Conservation (phyloP, 1,139 yeast genomes). For the Debaryomyces singareniensis region DNA sequence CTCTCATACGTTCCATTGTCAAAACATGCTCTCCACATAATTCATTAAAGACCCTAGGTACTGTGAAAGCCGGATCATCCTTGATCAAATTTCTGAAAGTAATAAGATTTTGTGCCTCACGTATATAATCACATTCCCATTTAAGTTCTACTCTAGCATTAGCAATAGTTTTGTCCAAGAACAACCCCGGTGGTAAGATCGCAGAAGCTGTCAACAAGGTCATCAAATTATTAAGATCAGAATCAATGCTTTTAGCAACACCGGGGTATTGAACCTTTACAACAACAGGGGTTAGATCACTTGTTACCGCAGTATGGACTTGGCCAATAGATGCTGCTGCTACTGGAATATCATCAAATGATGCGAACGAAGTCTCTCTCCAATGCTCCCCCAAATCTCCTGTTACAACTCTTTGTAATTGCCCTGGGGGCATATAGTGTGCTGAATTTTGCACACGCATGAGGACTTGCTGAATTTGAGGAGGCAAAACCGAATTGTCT, state of each 20-base stretch:
- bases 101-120: conserved; percentile 80
- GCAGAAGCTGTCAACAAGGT: conserved; percentile 82
- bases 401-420: conserved; percentile 70
- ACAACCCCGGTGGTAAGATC: conserved; percentile 84
- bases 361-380: conserved; percentile 60
- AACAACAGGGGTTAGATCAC: conserved; percentile 69
- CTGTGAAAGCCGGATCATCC: conserved; percentile 66
- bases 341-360: conserved; percentile 82
- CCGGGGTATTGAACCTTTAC: conserved; percentile 98
- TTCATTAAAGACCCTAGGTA: conserved; percentile 76
- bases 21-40: conserved; percentile 77
- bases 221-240: conserved; percentile 81
- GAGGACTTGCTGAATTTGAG: conserved; percentile 75
- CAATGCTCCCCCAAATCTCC: conserved; percentile 73
- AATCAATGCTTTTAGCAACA: conserved; percentile 88
- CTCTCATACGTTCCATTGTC: conserved; percentile 87
- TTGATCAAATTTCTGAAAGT: conserved; percentile 57
- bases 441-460: conserved; percentile 89
- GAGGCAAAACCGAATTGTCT: conserved; percentile 77
- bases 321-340: conserved; percentile 99
- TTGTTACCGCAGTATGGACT: conserved; percentile 79
- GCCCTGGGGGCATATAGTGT: conserved; percentile 93
- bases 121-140: conserved; percentile 94
- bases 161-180: conserved; percentile 85
- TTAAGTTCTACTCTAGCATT: conserved; percentile 89